These are phyloP conservation scores for Suillus clintonianus DNA, from an alignment of 768 basidiomycete species.

Conservation along the genomic window DNA sequence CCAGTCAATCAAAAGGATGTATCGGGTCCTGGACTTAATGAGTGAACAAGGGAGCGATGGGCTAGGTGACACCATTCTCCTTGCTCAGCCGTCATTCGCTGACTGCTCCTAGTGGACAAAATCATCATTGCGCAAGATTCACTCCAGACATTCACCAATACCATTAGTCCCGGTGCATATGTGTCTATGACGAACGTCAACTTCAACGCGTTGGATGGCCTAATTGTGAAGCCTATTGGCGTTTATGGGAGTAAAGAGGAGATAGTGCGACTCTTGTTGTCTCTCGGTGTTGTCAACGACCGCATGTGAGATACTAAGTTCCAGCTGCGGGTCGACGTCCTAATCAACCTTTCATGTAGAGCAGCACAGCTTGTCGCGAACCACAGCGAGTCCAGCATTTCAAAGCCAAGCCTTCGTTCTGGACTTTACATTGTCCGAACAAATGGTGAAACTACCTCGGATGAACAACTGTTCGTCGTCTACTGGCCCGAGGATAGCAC, in stretches of 20 bases:
- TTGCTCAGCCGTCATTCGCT: background rate
- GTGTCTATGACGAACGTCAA: slow-evolving; percentile 55
- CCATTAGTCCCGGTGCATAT: slow-evolving; percentile 52
- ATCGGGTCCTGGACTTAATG: slow-evolving; percentile 55
- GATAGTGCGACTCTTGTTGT: slow-evolving; percentile 46
- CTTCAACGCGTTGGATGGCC: slow-evolving; percentile 51
- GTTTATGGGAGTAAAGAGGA: slow-evolving; percentile 57
- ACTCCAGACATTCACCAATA: slow-evolving; percentile 49
- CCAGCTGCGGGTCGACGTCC: background rate
- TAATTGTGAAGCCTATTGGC: slow-evolving; percentile 50
- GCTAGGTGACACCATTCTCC: slow-evolving; percentile 39
- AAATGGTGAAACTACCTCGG: slow-evolving; percentile 1
- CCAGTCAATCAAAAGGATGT: slow-evolving; percentile 45
- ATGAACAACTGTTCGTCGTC: slow-evolving; percentile 44
- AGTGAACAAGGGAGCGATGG: slow-evolving; percentile 52
- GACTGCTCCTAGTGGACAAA: slow-evolving; percentile 51
- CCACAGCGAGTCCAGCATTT: background rate
- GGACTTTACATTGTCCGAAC: slow-evolving; percentile 47
- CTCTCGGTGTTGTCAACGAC: slow-evolving; percentile 38
- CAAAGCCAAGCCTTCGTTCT: slow-evolving; percentile 39
- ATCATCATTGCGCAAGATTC: slow-evolving; percentile 59
- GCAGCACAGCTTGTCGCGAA: slow-evolving; percentile 9
- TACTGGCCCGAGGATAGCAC: slow-evolving; percentile 67
- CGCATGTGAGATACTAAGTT: slow-evolving; percentile 36
- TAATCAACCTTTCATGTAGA: slow-evolving; percentile 6